Evolutionary conservation across 106 monocot genomes (phyloP).

Genomic region (Dioscorea dumetorum): DNA sequence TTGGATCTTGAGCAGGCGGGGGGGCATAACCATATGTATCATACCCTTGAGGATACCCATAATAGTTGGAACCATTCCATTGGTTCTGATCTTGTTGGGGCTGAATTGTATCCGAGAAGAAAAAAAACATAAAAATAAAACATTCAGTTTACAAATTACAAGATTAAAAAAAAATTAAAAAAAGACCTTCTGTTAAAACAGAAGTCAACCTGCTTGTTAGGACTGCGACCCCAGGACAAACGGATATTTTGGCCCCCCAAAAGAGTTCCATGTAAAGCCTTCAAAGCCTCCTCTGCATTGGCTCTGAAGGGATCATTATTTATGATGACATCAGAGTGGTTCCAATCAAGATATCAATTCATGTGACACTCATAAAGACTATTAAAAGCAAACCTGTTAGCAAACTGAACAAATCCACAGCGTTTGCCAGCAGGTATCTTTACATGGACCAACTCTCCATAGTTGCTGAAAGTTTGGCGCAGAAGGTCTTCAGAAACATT

Average conservation of each 20-base stretch:
- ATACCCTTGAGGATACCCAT: conserved; percentile 8
- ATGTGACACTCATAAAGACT: background rate
- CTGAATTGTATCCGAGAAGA: background rate
- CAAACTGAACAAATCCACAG: conserved; percentile 78
- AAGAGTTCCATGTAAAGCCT: conserved; percentile 40
- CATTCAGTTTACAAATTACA: too few species aligned
- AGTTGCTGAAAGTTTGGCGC: conserved; percentile 45
- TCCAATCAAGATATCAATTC: background rate
- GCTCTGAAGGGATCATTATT: conserved; percentile 16
- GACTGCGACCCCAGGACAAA: conserved; percentile 78
- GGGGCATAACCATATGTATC: conserved; percentile 9
- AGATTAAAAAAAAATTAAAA: background rate
- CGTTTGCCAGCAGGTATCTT: conserved; percentile 75
- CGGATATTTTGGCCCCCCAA: conserved; percentile 56
- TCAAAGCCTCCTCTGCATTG: conserved; percentile 54
- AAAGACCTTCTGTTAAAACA: background rate
- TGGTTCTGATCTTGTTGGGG: conserved; percentile 4
- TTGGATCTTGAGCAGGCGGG: conserved; percentile 7
- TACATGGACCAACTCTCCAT: conserved; percentile 59
- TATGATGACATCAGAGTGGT: background rate
- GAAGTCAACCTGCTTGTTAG: conserved; percentile 48
- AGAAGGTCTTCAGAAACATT: conserved; percentile 48
- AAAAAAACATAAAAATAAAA: too few species aligned
- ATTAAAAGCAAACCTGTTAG: conserved; percentile 32
- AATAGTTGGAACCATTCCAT: conserved; percentile 11